Base-by-base conservation (phyloP, 2,329 filamentous ascomycete genomes). In the Claviceps spartinae region DNA sequence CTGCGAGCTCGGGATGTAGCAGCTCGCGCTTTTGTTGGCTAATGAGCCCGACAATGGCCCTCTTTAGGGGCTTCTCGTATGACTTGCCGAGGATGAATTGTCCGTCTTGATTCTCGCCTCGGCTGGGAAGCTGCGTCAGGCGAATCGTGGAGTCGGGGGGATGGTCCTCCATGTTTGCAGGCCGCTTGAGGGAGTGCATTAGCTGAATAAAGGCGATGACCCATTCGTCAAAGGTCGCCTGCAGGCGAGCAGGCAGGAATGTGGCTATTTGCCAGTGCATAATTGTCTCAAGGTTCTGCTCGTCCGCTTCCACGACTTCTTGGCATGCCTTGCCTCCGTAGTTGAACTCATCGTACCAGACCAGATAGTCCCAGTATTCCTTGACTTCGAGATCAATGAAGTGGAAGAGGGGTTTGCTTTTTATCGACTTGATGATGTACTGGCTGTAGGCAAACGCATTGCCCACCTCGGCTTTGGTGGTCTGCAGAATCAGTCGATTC, bases 271-370 rank as follows among this genome's bases (percentile, higher is more conserved):
- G 93, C 94, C 94, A 98, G 68, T 95, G 87, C 90, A 98, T 97
- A 61, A 98, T 82, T 11, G 86, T 93, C 60, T 96, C 86, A 14
- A 97, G 77, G 3, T 80, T 77, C 64, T 96, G 89, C 45, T 85
- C 81, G 4, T 78, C 73, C 5, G 69, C 68, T 60, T 91, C 88
- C 7, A 85, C 76, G 3, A 96, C 86, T 61, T 93, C 81, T 48
- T 84, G 81, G 58, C 88, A 95, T 4, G 87, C 93, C 62, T 94
- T 94, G 55, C 93, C 93, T 52, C 93, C 94, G 62, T 97, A 97
- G 72, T 99, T 98, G 75, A 91, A 96, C 68, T 96, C 88, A 60
- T 99, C 93, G 59, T 97, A 97, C 93, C 93, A 99, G 4, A 96
- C 83, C 0, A 99, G 81, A 62, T 96, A 97, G 66, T 99, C 93